Conservation (phyloP, 1,284 basidiomycete genomes). For the Sporisorium graminicola region DNA sequence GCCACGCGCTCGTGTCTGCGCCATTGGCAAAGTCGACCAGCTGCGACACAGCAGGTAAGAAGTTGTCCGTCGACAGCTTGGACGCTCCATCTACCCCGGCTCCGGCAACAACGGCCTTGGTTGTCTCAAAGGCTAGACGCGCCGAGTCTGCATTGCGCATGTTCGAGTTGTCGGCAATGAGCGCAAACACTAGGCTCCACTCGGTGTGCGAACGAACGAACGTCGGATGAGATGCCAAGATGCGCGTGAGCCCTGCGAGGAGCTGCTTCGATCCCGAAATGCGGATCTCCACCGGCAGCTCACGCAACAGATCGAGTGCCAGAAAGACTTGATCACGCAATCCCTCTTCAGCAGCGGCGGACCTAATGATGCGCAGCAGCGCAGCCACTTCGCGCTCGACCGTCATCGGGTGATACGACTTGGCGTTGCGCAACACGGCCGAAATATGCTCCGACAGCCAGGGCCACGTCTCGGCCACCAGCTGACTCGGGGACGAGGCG, state of each 20-base stretch:
- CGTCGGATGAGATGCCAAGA: slow-evolving; percentile 80
- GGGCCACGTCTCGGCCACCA: slow-evolving; percentile 90
- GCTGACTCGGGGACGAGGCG: slow-evolving; percentile 74
- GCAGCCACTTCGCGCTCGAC: slow-evolving; percentile 94
- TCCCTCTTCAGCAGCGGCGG: slow-evolving; percentile 26
- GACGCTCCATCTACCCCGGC: slow-evolving; percentile 68
- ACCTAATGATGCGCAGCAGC: slow-evolving; percentile 51
- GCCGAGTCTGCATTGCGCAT: slow-evolving; percentile 89
- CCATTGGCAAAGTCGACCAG: slow-evolving; percentile 84
- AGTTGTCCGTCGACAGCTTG: slow-evolving; percentile 81
- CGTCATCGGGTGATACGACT: slow-evolving; percentile 86
- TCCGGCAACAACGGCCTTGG: slow-evolving; percentile 19
- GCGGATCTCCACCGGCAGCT: slow-evolving; percentile 81
- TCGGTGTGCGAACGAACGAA: slow-evolving; percentile 76
- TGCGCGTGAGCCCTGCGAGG: slow-evolving; percentile 82
- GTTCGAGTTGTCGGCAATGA: slow-evolving; percentile 81
- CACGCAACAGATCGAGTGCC: slow-evolving; percentile 88
- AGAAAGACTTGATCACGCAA: slow-evolving; percentile 92
- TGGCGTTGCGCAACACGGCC: slow-evolving; percentile 80
- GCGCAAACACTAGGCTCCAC: slow-evolving; percentile 91
- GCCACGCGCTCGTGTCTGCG: slow-evolving; percentile 58
- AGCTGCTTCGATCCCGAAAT: slow-evolving; percentile 90
- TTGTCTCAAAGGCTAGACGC: slow-evolving; percentile 79
- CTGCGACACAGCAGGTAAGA: slow-evolving; percentile 81
- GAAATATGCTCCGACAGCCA: slow-evolving; percentile 92